These are phyloP conservation scores for Bipolaris bicolor DNA, from an alignment of 2,329 filamentous ascomycete genomes.

Conservation along the genomic window DNA sequence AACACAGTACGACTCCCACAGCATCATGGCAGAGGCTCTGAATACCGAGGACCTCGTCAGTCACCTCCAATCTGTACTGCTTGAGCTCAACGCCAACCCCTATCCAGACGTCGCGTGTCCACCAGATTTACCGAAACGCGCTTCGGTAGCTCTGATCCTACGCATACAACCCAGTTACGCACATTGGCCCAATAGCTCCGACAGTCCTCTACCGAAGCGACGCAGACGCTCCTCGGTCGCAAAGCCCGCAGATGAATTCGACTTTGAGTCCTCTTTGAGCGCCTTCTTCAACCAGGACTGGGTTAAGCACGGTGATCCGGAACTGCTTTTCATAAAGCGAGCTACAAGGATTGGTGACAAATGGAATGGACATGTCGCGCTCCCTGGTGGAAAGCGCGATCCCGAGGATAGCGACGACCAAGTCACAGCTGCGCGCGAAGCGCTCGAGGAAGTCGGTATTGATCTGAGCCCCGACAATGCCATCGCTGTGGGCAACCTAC, in stretches of 20 bases:
- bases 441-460: constrained; percentile 70
- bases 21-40: constrained; percentile 27
- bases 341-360: constrained; percentile 68
- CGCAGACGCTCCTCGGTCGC: constrained; percentile 36
- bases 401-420: constrained; percentile 67
- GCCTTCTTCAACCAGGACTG: constrained; percentile 69
- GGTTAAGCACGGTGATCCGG: constrained; percentile 69
- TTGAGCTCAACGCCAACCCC: constrained; percentile 52
- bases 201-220: constrained; percentile 27
- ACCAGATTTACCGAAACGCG: constrained; percentile 61
- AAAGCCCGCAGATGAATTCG: constrained; percentile 32
- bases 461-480: constrained; percentile 59
- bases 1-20: background rate
- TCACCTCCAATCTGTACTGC: constrained; percentile 52
- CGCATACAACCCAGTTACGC: constrained; percentile 65
- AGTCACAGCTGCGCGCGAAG: constrained; percentile 68
- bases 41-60: constrained; percentile 41
- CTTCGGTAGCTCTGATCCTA: constrained; percentile 70
- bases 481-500: constrained; percentile 64
- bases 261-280: constrained; percentile 54
- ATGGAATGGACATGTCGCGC: constrained; percentile 72
- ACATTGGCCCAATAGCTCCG: constrained; percentile 55
- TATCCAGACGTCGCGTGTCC: constrained; percentile 59
- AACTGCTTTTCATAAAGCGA: constrained; percentile 74
- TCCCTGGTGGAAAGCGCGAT: constrained; percentile 72